phyloP scores from a whole-genome alignment of 768 basidiomycete species.

The Suillus occidentalis region DNA sequence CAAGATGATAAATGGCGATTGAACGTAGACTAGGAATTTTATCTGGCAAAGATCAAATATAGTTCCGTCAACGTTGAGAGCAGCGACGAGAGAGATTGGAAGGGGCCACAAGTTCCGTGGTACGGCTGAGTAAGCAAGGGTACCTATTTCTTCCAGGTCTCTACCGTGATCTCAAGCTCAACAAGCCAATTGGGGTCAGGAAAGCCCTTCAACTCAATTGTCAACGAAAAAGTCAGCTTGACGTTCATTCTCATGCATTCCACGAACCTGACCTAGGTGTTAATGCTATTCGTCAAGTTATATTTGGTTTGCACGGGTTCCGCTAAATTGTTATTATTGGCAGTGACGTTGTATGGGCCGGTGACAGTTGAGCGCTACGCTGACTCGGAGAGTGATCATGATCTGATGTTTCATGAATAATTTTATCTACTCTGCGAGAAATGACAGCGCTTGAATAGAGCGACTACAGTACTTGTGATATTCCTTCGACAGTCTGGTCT shows the following conservation, averaged over 20 bases:
- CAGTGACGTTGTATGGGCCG: not conserved
- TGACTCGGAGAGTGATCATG: not conserved
- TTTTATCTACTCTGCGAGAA: not conserved
- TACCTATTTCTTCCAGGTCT: not conserved
- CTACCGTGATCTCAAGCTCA: not conserved
- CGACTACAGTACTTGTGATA: not conserved
- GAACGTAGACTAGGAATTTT: constrained; percentile 12
- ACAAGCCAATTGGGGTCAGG: not conserved
- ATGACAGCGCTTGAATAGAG: not conserved
- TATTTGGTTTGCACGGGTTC: constrained; percentile 3
- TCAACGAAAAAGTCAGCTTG: not conserved
- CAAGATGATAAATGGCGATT: constrained; percentile 23
- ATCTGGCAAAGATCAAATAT: not conserved
- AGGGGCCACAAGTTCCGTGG: not conserved
- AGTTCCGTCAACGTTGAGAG: not conserved
- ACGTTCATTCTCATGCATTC: not conserved
- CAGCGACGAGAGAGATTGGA: not conserved
- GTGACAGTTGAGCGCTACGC: not conserved
- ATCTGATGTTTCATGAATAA: not conserved
- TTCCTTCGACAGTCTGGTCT: not conserved
- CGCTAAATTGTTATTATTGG: not conserved
- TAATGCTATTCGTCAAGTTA: constrained; percentile 10
- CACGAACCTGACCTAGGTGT: constrained; percentile 1
- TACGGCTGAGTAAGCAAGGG: not conserved
- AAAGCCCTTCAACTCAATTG: not conserved